Evolutionary conservation across 768 basidiomycete species (phyloP).

Genomic region (Pleurotus tuoliensis): DNA sequence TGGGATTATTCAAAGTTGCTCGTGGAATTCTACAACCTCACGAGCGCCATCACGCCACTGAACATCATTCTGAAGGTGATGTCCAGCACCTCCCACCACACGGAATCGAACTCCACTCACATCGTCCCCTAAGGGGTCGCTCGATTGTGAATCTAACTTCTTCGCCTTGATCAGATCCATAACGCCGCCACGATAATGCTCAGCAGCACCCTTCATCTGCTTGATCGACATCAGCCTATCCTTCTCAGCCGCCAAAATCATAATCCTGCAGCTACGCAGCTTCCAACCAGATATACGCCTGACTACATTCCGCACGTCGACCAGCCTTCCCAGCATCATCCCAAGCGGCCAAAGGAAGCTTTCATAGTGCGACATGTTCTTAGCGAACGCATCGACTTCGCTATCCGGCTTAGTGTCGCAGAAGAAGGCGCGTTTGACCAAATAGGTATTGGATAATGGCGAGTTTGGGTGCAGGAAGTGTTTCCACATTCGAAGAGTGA

Average conservation of each 20-base stretch:
- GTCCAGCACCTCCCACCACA: conserved; percentile 10
- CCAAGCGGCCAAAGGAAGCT: conserved; percentile 3
- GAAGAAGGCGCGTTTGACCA: neutral
- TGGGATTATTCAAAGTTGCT: neutral
- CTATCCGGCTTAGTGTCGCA: neutral
- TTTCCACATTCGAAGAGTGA: neutral
- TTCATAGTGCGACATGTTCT: neutral
- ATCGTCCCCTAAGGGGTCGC: neutral
- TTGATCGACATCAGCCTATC: conserved; percentile 11
- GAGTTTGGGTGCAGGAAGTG: neutral
- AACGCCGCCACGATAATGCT: conserved; percentile 6
- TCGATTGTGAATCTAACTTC: neutral
- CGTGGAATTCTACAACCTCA: conserved; percentile 7
- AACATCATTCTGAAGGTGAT: conserved; percentile 14
- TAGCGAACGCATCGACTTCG: neutral
- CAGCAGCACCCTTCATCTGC: conserved; percentile 10
- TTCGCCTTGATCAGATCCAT: conserved; percentile 1
- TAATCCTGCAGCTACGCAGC: neutral
- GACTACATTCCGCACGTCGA: neutral
- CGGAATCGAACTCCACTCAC: conserved; percentile 4
- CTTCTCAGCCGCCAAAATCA: conserved; percentile 8
- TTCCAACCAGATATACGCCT: neutral
- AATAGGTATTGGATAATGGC: neutral
- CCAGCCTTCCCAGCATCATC: neutral
- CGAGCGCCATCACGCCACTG: conserved; percentile 10